Evolutionary conservation across 106 monocot species (phyloP).

Genomic region (Platanthera guangdongensis): DNA sequence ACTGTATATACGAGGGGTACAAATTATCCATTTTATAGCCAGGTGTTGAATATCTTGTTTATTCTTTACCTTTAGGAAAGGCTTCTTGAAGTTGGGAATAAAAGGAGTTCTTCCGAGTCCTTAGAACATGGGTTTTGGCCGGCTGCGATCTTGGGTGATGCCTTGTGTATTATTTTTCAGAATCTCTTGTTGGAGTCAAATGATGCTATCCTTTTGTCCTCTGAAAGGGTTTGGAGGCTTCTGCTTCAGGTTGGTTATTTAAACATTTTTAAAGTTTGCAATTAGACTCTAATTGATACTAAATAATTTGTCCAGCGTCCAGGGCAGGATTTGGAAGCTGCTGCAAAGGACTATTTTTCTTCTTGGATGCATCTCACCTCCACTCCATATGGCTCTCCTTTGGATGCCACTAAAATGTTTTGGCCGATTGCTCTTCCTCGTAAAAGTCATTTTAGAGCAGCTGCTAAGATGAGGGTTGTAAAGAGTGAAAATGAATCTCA

Average conservation of each 20-base stretch:
- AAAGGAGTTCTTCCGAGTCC: constrained; percentile 23
- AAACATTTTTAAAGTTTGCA: neutral
- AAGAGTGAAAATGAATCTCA: constrained; percentile 51
- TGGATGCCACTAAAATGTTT: constrained; percentile 80
- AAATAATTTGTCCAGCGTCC: constrained; percentile 46
- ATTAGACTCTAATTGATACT: constrained; percentile 6
- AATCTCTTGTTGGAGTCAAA: constrained; percentile 86
- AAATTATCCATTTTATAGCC: neutral
- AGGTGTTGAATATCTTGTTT: constrained; percentile 9
- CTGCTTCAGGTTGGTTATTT: constrained; percentile 64
- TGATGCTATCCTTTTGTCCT: constrained; percentile 73
- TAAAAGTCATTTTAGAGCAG: constrained; percentile 82
- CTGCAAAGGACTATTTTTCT: constrained; percentile 60
- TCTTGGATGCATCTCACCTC: constrained; percentile 79
- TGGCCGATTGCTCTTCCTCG: constrained; percentile 83
- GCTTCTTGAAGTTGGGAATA: constrained; percentile 79
- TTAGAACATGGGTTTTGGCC: constrained; percentile 49
- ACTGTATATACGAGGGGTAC: neutral
- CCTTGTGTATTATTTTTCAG: constrained; percentile 88
- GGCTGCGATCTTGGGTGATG: constrained; percentile 72
- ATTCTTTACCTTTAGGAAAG: constrained; percentile 35
- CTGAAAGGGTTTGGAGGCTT: constrained; percentile 85
- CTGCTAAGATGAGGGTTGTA: constrained; percentile 79
- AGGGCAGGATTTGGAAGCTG: constrained; percentile 57
- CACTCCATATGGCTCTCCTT: constrained; percentile 74